Conservation (phyloP, 768 basidiomycete genomes). For the Leucogyrophana mollusca region DNA sequence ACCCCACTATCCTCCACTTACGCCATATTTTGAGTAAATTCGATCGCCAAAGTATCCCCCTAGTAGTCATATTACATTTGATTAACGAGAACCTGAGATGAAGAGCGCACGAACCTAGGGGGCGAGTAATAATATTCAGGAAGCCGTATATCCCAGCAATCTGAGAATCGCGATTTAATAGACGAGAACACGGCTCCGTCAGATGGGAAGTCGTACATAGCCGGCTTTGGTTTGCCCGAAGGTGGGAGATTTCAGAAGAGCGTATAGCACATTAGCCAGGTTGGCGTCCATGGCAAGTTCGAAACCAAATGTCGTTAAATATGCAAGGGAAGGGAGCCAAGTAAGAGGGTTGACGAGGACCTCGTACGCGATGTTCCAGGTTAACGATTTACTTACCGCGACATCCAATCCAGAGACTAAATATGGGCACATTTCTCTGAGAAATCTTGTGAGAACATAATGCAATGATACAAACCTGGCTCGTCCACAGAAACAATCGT, state of each 20-base stretch:
- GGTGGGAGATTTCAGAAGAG: conserved; percentile 31
- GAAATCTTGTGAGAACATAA: not conserved
- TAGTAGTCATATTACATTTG: conserved; percentile 1
- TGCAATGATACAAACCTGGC: conserved; percentile 3
- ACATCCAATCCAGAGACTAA: conserved; percentile 37
- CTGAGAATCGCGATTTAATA: conserved; percentile 10
- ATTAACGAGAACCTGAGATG: not conserved
- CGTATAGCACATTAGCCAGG: conserved; percentile 45
- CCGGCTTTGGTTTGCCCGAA: conserved; percentile 53
- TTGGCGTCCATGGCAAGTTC: conserved; percentile 58
- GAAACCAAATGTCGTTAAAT: conserved; percentile 55
- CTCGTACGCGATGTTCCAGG: conserved; percentile 25
- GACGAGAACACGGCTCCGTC: conserved; percentile 6
- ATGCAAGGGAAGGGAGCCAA: conserved; percentile 54
- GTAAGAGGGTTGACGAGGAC: conserved; percentile 45
- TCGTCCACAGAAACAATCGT: conserved; percentile 10
- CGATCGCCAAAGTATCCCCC: conserved; percentile 48
- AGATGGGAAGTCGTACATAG: conserved; percentile 39
- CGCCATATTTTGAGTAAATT: conserved; percentile 42
- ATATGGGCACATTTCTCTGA: not conserved
- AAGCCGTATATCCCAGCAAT: conserved; percentile 39
- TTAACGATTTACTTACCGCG: conserved; percentile 46
- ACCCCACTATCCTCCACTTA: conserved; percentile 8
- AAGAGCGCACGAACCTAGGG: conserved; percentile 27
- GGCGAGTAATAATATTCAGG: conserved; percentile 50